Evolutionary conservation across 176 grass and related monocot species (phyloP).

Genomic region (Aegilops bicornis): DNA sequence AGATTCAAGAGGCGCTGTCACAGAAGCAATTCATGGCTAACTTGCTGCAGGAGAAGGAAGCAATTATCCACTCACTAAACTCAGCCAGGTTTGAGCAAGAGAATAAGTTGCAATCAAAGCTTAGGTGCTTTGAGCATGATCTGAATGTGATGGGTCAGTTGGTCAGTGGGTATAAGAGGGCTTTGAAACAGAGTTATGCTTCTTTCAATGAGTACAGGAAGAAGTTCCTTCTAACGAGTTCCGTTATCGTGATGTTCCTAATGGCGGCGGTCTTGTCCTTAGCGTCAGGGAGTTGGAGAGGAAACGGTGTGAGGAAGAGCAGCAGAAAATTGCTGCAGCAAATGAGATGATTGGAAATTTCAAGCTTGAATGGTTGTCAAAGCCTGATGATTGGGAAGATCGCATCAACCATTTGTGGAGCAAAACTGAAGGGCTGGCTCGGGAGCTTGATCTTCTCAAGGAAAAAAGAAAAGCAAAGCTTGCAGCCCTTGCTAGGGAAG

Average conservation of each 20-base stretch:
- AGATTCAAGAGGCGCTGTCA: conserved; percentile 39
- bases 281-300: conserved; percentile 61
- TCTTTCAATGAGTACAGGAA: conserved; percentile 64
- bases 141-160: conserved; percentile 71
- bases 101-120: conserved; percentile 56
- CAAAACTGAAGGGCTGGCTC: conserved; percentile 28
- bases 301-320: conserved; percentile 45
- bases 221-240: conserved; percentile 55
- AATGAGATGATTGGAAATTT: conserved; percentile 49
- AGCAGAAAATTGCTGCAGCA: conserved; percentile 20
- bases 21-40: conserved; percentile 45
- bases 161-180: conserved; percentile 52
- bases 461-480: conserved; percentile 41
- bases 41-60: conserved; percentile 60
- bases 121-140: conserved; percentile 69
- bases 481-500: conserved; percentile 31
- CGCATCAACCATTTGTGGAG: background rate
- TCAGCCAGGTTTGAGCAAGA: conserved; percentile 56
- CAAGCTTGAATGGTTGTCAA: conserved; percentile 47
- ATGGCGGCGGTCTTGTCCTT: conserved; percentile 71
- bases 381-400: conserved; percentile 15
- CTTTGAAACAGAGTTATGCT: conserved; percentile 43
- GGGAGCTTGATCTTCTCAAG: conserved; percentile 43
- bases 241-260: conserved; percentile 54
- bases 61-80: conserved; percentile 56